Evolutionary conservation across 352 stramenopile species (phyloP), one percentile per base, ranked within the genome.

Genomic region (Globisporangium cystogenes): DNA sequence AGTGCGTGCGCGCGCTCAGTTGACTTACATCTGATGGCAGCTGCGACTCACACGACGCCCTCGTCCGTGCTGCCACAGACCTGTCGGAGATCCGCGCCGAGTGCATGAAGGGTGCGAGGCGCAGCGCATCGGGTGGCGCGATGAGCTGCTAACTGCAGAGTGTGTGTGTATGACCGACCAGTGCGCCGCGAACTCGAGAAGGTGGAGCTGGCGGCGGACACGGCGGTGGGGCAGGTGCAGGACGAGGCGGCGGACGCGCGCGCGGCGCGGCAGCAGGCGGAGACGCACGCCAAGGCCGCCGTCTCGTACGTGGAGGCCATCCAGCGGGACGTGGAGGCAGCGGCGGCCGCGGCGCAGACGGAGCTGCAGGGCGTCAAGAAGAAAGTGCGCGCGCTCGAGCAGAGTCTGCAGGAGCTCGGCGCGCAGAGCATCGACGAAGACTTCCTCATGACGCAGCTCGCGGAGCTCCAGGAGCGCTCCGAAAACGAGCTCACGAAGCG

Each of bases 371-470:
- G 56, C 7, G 18, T 61, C 41, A 72, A 74, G 43, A 60, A 64
- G 24, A 42, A 69, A 18, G 20, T 70, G 31, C 39, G 29, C n/a
- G 41, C 24, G 23, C 35, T 53, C 23, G 61, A 80, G 20, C 67
- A 66, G 50, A 61, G 62, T 21, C 18, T 72, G 29, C 48, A 70
- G 37, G 27, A 41, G 2, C 55, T 61, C 8, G 35, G 12, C 1
- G 29, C 59, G n/a, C 53, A 39, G 24, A 72, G 59, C 18, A 66
- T 85, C 12, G 74, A 74, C 31, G 76, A 87, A 35, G 76, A 87
- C 20, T 62, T 65, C 21, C 57, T 87, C 16, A 74, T 83, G 69
- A 62, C 67, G 47, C 74, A 83, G 51, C 56, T 85, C 12, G 65
- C 72, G 7, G 48, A 62, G 7, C 51, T 85, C 0, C 71, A 87